These are phyloP conservation scores for Saccharomyces uvarum DNA, from an alignment of 1,139 yeast species.

Conservation along the genomic window DNA sequence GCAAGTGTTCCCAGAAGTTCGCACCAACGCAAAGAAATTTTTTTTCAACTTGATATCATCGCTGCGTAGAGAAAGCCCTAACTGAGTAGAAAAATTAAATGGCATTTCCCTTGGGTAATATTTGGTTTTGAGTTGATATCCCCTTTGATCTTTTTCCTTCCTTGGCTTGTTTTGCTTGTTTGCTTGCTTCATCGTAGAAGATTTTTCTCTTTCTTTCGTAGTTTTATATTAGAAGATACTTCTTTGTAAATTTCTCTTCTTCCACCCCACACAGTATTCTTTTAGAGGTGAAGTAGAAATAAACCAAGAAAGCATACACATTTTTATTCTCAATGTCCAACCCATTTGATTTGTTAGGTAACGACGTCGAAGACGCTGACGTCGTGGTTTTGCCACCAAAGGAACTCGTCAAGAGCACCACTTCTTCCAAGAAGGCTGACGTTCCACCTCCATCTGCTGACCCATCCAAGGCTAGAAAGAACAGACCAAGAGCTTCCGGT, in stretches of 20 bases:
- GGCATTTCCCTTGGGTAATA: constrained; percentile 7
- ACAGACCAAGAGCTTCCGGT: constrained; percentile 60
- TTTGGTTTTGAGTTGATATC: not conserved
- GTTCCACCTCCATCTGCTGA: constrained; percentile 77
- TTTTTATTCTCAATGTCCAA: constrained; percentile 29
- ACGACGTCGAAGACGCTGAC: constrained; percentile 76
- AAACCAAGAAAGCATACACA: constrained; percentile 1
- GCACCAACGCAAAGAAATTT: constrained; percentile 12
- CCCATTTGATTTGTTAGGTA: constrained; percentile 50
- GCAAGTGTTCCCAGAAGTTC: constrained; percentile 8
- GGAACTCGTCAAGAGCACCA: constrained; percentile 75
- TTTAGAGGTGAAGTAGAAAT: not conserved
- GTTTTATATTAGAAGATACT: not conserved
- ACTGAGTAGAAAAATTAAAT: not conserved
- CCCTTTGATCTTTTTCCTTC: not conserved
- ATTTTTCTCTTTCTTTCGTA: not conserved
- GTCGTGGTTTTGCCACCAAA: constrained; percentile 45
- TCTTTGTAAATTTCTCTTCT: not conserved
- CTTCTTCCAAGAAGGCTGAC: constrained; percentile 85
- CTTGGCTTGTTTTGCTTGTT: not conserved
- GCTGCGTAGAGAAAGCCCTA: constrained; percentile 1
- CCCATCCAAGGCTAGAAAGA: constrained; percentile 74
- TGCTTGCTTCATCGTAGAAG: not conserved
- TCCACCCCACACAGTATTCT: not conserved
- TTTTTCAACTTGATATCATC: constrained; percentile 1